phyloP scores from a whole-genome alignment of 2,329 filamentous ascomycete genomes.

The Teratosphaeria destructans region DNA sequence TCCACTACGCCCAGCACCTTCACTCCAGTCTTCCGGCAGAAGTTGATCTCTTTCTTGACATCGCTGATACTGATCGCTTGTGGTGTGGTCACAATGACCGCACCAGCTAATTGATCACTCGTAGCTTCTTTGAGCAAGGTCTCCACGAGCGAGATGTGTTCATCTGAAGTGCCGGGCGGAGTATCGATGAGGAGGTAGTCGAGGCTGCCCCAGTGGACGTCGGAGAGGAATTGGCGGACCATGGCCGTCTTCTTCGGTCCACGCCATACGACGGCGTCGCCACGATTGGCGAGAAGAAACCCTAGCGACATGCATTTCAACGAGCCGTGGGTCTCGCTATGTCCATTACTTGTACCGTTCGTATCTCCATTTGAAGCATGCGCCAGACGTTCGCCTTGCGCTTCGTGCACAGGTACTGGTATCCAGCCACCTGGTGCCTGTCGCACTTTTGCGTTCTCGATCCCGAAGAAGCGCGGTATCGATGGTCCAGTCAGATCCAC shows the following conservation, averaged over 20 bases:
- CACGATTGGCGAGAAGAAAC: conserved; percentile 72
- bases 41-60: conserved; percentile 89
- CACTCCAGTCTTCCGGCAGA: conserved; percentile 75
- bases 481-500: conserved; percentile 93
- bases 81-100: conserved; percentile 90
- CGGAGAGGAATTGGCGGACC: conserved; percentile 90
- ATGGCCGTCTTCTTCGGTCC: conserved; percentile 98
- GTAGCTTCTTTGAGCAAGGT: conserved; percentile 35
- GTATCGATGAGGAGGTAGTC: conserved; percentile 94
- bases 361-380: background rate
- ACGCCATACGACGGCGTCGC: conserved; percentile 92
- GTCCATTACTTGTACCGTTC: conserved; percentile 3
- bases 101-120: conserved; percentile 65
- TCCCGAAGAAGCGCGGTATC: conserved; percentile 86
- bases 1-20: conserved; percentile 80
- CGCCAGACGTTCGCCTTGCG: conserved; percentile 17
- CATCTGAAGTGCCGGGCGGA: conserved; percentile 89
- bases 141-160: conserved; percentile 91
- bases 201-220: conserved; percentile 78
- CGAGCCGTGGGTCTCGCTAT: conserved; percentile 36
- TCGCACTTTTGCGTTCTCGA: conserved; percentile 79
- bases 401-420: conserved; percentile 71
- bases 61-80: conserved; percentile 90
- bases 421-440: conserved; percentile 89
- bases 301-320: conserved; percentile 85